Evolutionary conservation across 164 flowering plant genomes (phyloP).

Genomic region (Aristolochia fimbriata): DNA sequence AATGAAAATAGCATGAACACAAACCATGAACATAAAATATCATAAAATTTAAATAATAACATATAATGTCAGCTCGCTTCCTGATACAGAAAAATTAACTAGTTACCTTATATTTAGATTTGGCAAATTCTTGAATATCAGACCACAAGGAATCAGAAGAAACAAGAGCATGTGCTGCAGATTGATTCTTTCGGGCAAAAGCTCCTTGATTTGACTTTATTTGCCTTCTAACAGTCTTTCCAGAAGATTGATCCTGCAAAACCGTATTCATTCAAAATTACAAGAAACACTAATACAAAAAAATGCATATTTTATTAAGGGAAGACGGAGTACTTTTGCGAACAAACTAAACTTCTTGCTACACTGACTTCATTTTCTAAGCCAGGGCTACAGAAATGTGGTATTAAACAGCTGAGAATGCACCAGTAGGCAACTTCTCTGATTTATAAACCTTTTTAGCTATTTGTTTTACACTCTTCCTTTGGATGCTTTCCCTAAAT

Average conservation of each 20-base stretch:
- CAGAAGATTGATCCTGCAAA: conserved; percentile 24
- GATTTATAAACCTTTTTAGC: too few relatives aligned
- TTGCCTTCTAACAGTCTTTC: conserved; percentile 43
- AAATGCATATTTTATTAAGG: too few relatives aligned
- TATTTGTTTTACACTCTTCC: too few relatives aligned
- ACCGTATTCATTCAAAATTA: not conserved
- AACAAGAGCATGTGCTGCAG: conserved; percentile 37
- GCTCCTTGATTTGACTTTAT: conserved; percentile 35
- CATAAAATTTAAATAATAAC: not conserved
- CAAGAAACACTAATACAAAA: not conserved
- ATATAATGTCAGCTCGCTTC: not conserved
- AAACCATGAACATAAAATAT: not conserved
- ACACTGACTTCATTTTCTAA: too few relatives aligned
- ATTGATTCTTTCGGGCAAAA: conserved; percentile 33
- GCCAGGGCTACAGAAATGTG: too few relatives aligned
- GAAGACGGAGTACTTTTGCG: too few relatives aligned
- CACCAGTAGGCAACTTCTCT: too few relatives aligned
- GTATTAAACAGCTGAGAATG: too few relatives aligned
- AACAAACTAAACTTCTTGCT: too few relatives aligned
- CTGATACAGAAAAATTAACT: too few relatives aligned
- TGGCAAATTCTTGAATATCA: conserved; percentile 73
- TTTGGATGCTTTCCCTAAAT: too few relatives aligned
- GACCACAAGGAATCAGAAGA: conserved; percentile 73
- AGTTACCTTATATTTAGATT: conserved; percentile 83
- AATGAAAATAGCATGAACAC: not conserved